A percentile compares a stretch with the other conserved stretches of the same genome.
Evolutionary conservation across 495 filamentous ascomycete genomes (phyloP).

Genomic region (Articulospora tetracladia): DNA sequence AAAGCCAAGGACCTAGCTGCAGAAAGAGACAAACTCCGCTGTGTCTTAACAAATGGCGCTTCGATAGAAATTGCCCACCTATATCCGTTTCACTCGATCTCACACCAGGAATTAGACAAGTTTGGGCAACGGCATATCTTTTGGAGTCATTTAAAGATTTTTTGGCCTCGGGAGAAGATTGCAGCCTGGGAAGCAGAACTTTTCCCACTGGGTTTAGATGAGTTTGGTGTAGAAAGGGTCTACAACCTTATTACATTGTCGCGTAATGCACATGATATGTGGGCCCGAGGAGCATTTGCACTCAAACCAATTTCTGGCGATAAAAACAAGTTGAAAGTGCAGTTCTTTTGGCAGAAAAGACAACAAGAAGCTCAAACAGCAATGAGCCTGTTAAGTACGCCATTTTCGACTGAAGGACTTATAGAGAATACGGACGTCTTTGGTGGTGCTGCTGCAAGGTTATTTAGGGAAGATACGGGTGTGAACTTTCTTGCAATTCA

Average conservation of each 20-base stretch:
- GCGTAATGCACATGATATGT: constrained; percentile 4
- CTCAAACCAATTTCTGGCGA: constrained; percentile 20
- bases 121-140: constrained; percentile 15
- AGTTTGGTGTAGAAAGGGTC: constrained; percentile 10
- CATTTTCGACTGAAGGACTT: constrained; percentile 11
- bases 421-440: constrained; percentile 4
- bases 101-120: constrained; percentile 7
- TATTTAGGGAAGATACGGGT: constrained; percentile 1
- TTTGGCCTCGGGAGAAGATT: constrained; percentile 20
- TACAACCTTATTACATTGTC: constrained; percentile 19
- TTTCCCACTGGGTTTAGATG: constrained; percentile 15
- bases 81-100: constrained; percentile 8
- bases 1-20: background rate
- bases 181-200: constrained; percentile 19
- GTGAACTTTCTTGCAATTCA: background rate
- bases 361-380: constrained; percentile 1
- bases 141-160: constrained; percentile 12
- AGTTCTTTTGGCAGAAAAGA: constrained; percentile 24
- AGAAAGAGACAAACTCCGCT: constrained; percentile 14
- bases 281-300: constrained; percentile 19
- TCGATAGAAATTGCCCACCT: constrained; percentile 17
- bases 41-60: constrained; percentile 11
- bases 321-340: constrained; percentile 4
- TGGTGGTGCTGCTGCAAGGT: background rate
- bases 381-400: constrained; percentile 16